These are phyloP conservation scores for Kwoniella sp. DNA, from an alignment of 768 basidiomycete species.

Conservation along the genomic window DNA sequence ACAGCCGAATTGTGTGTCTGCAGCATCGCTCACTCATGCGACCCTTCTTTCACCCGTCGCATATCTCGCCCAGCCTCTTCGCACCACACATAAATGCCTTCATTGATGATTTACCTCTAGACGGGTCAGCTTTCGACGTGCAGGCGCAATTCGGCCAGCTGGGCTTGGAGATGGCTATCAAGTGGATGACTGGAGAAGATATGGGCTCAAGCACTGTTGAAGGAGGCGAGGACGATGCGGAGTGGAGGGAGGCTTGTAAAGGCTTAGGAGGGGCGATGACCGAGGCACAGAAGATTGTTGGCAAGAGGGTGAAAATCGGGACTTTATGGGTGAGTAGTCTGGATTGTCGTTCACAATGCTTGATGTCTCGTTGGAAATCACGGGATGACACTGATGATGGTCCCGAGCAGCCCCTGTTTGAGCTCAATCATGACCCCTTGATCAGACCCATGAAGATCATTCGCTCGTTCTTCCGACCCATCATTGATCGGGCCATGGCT, in stretches of 20 bases:
- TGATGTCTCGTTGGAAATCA: not conserved
- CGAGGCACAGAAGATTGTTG: conserved; percentile 39
- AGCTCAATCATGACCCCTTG: conserved; percentile 38
- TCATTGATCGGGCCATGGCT: conserved; percentile 34
- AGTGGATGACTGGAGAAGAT: conserved; percentile 47
- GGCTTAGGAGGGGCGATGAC: conserved; percentile 34
- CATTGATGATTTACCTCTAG: conserved; percentile 17
- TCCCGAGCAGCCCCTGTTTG: conserved; percentile 43
- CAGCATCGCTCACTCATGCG: conserved; percentile 49
- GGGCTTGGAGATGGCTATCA: conserved; percentile 39
- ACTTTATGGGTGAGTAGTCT: conserved; percentile 44
- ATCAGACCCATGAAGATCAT: conserved; percentile 40
- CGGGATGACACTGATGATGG: not conserved
- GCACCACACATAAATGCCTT: conserved; percentile 27
- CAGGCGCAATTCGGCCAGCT: conserved; percentile 35
- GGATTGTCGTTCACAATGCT: not conserved
- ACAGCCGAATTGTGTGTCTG: too few species aligned
- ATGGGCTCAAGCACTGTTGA: not conserved
- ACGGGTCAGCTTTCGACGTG: conserved; percentile 35
- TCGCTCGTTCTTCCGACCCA: conserved; percentile 39
- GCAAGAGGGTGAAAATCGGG: conserved; percentile 49
- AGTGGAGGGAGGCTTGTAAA: conserved; percentile 20
- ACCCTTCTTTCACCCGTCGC: conserved; percentile 49
- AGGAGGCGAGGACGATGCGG: not conserved
- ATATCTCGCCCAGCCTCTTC: conserved; percentile 40